Percentiles rank a stretch among this genome's conserved stretches.
phyloP scores from a whole-genome alignment of 23 red algal species.

The Chondrus crispus region DNA sequence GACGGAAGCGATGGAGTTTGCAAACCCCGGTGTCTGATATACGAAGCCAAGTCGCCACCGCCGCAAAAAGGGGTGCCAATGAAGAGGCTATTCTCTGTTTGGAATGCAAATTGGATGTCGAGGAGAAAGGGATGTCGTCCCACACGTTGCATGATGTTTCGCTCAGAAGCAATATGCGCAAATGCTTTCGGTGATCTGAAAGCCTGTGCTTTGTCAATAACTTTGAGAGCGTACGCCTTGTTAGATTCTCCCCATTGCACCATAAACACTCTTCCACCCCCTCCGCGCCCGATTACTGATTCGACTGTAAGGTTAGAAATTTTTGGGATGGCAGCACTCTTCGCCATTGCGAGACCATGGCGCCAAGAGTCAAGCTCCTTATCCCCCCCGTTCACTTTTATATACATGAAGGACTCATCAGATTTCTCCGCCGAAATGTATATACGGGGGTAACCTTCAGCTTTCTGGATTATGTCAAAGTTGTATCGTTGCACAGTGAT shows the following conservation, averaged over 20 bases:
- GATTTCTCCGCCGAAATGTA: background rate
- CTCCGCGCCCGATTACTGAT: slow-evolving; percentile 69
- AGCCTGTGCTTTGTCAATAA: slow-evolving; percentile 60
- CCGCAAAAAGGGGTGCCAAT: slow-evolving; percentile 77
- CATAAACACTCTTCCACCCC: slow-evolving; percentile 68
- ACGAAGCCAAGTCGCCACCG: slow-evolving; percentile 74
- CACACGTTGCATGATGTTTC: slow-evolving; percentile 59
- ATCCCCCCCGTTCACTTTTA: slow-evolving; percentile 13
- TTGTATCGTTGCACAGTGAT: slow-evolving; percentile 34
- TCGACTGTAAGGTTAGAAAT: slow-evolving; percentile 15
- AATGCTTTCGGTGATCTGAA: slow-evolving; percentile 49
- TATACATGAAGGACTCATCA: slow-evolving; percentile 13
- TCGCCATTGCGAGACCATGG: background rate
- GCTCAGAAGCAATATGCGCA: slow-evolving; percentile 72
- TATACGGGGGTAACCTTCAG: background rate
- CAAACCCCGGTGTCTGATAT: slow-evolving; percentile 47
- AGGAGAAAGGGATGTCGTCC: slow-evolving; percentile 84
- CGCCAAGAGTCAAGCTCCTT: slow-evolving; percentile 29
- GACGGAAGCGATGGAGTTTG: too few species aligned
- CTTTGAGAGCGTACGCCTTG: slow-evolving; percentile 60
- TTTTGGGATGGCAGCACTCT: slow-evolving; percentile 13
- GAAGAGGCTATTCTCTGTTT: slow-evolving; percentile 80
- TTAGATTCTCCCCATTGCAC: slow-evolving; percentile 35
- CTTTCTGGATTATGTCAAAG: slow-evolving; percentile 20
- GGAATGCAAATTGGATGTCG: slow-evolving; percentile 85